Evolutionary conservation across 169 alveolate species (phyloP).

Genomic region (Eimeria zaria): DNA sequence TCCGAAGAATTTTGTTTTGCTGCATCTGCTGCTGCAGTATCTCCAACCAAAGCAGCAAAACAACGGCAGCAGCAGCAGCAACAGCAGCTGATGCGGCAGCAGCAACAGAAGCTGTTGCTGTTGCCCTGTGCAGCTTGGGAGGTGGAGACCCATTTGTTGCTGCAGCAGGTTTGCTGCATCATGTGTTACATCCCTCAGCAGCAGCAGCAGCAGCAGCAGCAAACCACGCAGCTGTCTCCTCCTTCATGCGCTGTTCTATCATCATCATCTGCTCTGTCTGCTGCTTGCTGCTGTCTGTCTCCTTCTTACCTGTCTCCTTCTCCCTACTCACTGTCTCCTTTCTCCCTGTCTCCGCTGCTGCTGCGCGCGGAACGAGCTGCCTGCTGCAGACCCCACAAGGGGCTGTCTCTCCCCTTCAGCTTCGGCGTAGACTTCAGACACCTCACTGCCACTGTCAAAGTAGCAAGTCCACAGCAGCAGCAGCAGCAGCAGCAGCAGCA

Average conservation of each 20-base stretch:
- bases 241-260: background rate
- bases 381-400: background rate
- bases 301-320: too few relatives aligned
- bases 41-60: background rate
- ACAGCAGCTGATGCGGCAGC: background rate
- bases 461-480: background rate
- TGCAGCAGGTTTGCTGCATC: constrained; percentile 11
- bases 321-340: background rate
- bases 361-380: constrained; percentile 7
- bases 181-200: background rate
- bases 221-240: background rate
- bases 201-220: background rate
- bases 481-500: constrained; percentile 26
- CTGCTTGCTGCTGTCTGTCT: background rate
- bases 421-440: background rate
- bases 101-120: background rate
- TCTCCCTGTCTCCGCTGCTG: constrained; percentile 23
- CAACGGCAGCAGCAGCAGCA: background rate
- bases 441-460: background rate
- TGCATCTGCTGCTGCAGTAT: background rate
- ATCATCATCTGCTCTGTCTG: background rate
- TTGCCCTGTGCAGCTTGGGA: background rate
- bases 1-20: background rate
- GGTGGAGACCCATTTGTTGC: background rate
- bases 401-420: background rate